phyloP scores from a whole-genome alignment of 441 rosid species.

The Corymbia citriodora region DNA sequence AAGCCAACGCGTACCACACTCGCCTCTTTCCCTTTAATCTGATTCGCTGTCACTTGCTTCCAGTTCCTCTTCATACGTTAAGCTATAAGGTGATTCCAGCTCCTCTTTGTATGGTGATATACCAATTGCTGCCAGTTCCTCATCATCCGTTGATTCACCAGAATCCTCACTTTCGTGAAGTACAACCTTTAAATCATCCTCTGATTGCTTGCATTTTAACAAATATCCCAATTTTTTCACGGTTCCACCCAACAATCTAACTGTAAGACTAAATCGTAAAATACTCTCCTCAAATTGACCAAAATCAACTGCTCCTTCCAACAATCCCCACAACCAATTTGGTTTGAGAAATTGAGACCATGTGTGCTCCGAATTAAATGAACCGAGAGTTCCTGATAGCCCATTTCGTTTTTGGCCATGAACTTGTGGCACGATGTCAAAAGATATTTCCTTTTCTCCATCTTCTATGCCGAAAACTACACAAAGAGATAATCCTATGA shows the following conservation, averaged over 20 bases:
- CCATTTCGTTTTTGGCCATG: not conserved
- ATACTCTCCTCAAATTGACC: not conserved
- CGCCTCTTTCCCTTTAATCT: no score
- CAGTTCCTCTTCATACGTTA: no score
- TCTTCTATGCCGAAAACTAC: not conserved
- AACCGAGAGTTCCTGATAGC: not conserved
- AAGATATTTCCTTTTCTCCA: not conserved
- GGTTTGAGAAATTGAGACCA: not conserved
- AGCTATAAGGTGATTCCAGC: no score
- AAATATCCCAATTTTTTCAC: not conserved
- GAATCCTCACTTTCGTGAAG: not conserved
- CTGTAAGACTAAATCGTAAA: not conserved
- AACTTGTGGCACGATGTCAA: not conserved
- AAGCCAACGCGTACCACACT: no score
- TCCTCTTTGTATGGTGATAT: no score
- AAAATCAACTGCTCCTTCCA: not conserved
- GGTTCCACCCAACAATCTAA: not conserved
- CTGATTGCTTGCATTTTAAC: not conserved
- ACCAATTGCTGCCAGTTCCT: no score
- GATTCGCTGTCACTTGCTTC: no score
- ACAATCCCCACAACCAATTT: no score
- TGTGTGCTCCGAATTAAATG: not conserved
- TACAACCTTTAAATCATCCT: not conserved
- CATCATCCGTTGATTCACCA: no score
- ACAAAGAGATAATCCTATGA: fast-evolving